Percentiles rank a stretch among this genome's conserved stretches.
Conservation (phyloP, 208 protist species). For the Trypanosoma brucei region DNA sequence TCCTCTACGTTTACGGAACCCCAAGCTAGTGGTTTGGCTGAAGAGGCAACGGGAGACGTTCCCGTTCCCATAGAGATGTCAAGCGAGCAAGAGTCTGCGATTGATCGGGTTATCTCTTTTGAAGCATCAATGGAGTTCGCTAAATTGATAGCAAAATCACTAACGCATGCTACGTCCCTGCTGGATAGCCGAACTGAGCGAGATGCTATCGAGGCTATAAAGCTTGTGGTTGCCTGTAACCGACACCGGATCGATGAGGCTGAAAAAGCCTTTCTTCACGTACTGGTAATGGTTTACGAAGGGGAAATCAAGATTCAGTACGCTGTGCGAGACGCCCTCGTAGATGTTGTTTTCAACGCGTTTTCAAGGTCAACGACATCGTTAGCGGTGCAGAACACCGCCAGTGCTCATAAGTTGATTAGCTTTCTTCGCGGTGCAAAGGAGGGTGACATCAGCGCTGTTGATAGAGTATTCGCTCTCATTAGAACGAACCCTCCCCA, state of each 20-base stretch:
- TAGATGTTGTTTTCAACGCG: conserved; percentile 75
- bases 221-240: conserved; percentile 77
- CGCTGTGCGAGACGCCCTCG: conserved; percentile 86
- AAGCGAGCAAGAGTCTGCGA: conserved; percentile 41
- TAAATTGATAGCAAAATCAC: conserved; percentile 54
- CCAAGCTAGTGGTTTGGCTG: conserved; percentile 18
- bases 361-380: conserved; percentile 61
- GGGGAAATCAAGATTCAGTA: conserved; percentile 85
- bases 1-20: conserved; percentile 33
- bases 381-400: conserved; percentile 43
- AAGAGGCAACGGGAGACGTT: conserved; percentile 17
- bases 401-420: conserved; percentile 80
- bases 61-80: conserved; percentile 18
- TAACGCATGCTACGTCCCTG: conserved; percentile 56
- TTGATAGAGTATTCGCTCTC: conserved; percentile 76
- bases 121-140: conserved; percentile 69
- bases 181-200: conserved; percentile 83
- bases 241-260: conserved; percentile 69
- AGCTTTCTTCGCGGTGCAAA: conserved; percentile 49
- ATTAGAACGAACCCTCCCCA: conserved; percentile 58
- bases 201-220: conserved; percentile 85
- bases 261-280: conserved; percentile 61
- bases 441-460: conserved; percentile 83
- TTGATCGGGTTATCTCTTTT: conserved; percentile 78
- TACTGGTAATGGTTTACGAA: conserved; percentile 86